Evolutionary conservation across 169 alveolate genomes (phyloP).

Genomic region (Plasmodium sp.): DNA sequence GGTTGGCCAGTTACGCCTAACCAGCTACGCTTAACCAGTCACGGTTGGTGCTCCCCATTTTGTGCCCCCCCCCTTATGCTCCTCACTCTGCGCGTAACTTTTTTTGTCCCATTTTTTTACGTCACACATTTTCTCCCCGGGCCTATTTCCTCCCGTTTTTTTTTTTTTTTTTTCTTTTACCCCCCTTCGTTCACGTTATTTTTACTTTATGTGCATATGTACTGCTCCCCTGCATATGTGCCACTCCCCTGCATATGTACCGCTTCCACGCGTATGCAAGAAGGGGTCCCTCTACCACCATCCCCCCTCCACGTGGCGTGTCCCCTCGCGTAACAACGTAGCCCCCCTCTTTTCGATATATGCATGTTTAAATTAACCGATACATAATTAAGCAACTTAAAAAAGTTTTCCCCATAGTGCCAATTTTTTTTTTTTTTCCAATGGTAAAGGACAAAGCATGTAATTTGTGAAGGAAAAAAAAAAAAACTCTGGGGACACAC

Average conservation of each 20-base stretch:
- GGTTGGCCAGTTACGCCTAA: no score
- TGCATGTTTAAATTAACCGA: neutral
- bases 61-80: neutral
- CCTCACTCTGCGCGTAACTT: neutral
- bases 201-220: neutral
- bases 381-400: neutral
- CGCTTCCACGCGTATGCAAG: neutral
- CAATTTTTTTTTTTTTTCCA: neutral
- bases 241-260: neutral
- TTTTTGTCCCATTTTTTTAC: neutral
- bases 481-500: neutral
- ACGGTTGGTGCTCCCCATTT: neutral
- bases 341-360: neutral
- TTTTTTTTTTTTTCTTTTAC: neutral
- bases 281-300: neutral
- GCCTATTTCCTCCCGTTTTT: neutral
- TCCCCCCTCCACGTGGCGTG: neutral
- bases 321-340: neutral
- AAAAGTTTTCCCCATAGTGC: neutral
- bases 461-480: constrained; percentile 20
- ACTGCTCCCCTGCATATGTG: no score
- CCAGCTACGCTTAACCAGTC: neutral
- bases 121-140: neutral
- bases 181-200: neutral
- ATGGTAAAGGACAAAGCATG: neutral